Conservation (phyloP, 495 filamentous ascomycete species). For the Daldinia loculata region DNA sequence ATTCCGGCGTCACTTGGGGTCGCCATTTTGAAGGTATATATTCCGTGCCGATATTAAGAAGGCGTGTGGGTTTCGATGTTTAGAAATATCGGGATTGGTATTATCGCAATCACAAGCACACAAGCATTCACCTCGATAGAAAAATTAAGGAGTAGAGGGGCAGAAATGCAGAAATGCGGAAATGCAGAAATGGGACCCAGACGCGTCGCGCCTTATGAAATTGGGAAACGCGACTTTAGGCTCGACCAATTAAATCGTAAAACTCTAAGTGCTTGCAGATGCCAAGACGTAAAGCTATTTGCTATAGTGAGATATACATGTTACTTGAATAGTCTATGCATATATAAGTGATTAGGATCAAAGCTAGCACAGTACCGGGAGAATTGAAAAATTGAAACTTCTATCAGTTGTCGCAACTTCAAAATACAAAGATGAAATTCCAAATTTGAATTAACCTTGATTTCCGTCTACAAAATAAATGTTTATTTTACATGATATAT, state of each 20-base stretch:
- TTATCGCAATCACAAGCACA: not conserved
- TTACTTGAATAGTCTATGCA: not conserved
- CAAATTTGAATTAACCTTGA: too few relatives aligned
- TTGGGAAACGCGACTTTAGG: slow-evolving; percentile 32
- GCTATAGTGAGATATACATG: not conserved
- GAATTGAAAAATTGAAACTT: slow-evolving; percentile 23
- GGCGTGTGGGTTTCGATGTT: slow-evolving; percentile 33
- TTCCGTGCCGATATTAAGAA: not conserved
- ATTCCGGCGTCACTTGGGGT: slow-evolving; percentile 57
- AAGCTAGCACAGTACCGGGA: not conserved
- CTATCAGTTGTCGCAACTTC: not conserved
- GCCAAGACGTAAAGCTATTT: slow-evolving; percentile 7
- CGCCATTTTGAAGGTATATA: slow-evolving; percentile 41
- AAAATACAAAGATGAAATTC: not conserved
- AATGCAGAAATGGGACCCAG: not conserved
- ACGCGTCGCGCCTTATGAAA: slow-evolving; percentile 28
- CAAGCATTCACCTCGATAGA: slow-evolving; percentile 4
- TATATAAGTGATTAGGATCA: not conserved
- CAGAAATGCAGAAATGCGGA: slow-evolving; percentile 4
- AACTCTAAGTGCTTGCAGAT: slow-evolving; percentile 38
- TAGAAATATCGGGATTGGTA: slow-evolving; percentile 12
- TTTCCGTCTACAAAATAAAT: not conserved
- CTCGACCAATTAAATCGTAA: slow-evolving; percentile 21
- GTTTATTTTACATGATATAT: not conserved
- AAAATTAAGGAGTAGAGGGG: slow-evolving; percentile 40